These are phyloP conservation scores for Phytophthora crassamura DNA, from an alignment of 352 stramenopile species.

Conservation along the genomic window DNA sequence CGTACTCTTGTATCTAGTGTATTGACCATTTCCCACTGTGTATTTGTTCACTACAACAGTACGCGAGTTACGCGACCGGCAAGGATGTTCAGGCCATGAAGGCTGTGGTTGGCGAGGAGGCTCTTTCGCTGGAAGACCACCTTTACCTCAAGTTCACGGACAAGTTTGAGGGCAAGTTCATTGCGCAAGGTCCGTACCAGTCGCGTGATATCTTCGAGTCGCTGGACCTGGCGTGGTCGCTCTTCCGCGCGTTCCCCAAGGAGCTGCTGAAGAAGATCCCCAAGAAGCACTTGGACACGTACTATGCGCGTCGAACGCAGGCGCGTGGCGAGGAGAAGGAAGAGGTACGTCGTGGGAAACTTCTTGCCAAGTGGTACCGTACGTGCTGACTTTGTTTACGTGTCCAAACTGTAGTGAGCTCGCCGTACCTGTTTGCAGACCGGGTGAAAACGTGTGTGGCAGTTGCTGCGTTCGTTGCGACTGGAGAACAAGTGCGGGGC, in stretches of 20 bases:
- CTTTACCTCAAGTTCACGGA: constrained; percentile 99
- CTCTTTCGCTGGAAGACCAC: constrained; percentile 98
- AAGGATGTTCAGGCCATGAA: constrained; percentile 99
- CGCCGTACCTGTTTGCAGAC: constrained; percentile 4
- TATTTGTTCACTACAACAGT: constrained; percentile 43
- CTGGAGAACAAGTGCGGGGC: constrained; percentile 22
- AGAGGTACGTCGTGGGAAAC: constrained; percentile 49
- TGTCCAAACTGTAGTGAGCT: constrained; percentile 12
- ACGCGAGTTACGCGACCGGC: constrained; percentile 86
- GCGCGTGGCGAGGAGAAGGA: constrained; percentile 84
- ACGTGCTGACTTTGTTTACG: constrained; percentile 10
- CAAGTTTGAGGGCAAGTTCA: constrained; percentile 99
- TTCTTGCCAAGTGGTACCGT: not conserved
- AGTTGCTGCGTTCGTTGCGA: constrained; percentile 8
- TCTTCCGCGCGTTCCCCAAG: constrained; percentile 99
- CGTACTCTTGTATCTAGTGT: not conserved
- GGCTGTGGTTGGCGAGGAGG: constrained; percentile 99
- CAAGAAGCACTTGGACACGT: constrained; percentile 98
- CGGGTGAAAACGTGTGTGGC: constrained; percentile 12
- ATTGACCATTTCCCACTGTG: constrained; percentile 5
- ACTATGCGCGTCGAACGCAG: constrained; percentile 95
- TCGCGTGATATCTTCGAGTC: constrained; percentile 99
- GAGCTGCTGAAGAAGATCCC: constrained; percentile 99
- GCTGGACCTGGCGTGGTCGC: constrained; percentile 98
- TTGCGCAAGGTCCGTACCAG: constrained; percentile 97